phyloP scores from a whole-genome alignment of 2,329 filamentous ascomycete species.

The Pseudocercospora fijiensis region DNA sequence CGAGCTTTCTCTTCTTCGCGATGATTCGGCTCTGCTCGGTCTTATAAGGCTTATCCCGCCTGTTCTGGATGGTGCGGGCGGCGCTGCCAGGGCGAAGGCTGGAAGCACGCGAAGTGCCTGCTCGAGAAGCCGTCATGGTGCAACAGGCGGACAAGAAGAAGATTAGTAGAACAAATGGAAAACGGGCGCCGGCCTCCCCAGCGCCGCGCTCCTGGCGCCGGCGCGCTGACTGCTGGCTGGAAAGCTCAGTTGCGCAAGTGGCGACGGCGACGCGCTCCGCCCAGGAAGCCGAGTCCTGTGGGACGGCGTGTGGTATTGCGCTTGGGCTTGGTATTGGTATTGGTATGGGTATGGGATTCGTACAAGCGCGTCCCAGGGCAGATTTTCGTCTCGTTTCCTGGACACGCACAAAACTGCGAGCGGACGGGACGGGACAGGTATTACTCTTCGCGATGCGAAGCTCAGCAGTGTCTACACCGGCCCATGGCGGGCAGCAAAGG shows the following conservation, averaged over 20 bases:
- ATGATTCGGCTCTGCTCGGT: slow-evolving; percentile 59
- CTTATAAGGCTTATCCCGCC: slow-evolving; percentile 53
- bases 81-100: slow-evolving; percentile 28
- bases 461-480: slow-evolving; percentile 22
- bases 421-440: slow-evolving; percentile 3
- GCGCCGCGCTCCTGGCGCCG: slow-evolving; percentile 8
- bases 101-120: slow-evolving; percentile 15
- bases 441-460: slow-evolving; percentile 18
- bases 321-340: too few relatives aligned
- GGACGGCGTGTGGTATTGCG: background rate
- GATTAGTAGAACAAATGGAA: slow-evolving; percentile 23
- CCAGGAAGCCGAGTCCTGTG: slow-evolving; percentile 2
- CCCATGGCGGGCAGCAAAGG: slow-evolving; percentile 18
- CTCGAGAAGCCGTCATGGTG: slow-evolving; percentile 20
- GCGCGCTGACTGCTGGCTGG: background rate
- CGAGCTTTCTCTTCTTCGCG: slow-evolving; percentile 60
- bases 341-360: background rate
- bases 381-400: slow-evolving; percentile 1
- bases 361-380: slow-evolving; percentile 1
- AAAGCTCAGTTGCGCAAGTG: slow-evolving; percentile 6
- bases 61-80: slow-evolving; percentile 33
- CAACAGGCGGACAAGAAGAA: slow-evolving; percentile 13
- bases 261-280: slow-evolving; percentile 7
- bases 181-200: slow-evolving; percentile 10
- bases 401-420: slow-evolving; percentile 5